Evolutionary conservation across 2,329 filamentous ascomycete species (phyloP).

Genomic region (Exophiala lecanii-corni): DNA sequence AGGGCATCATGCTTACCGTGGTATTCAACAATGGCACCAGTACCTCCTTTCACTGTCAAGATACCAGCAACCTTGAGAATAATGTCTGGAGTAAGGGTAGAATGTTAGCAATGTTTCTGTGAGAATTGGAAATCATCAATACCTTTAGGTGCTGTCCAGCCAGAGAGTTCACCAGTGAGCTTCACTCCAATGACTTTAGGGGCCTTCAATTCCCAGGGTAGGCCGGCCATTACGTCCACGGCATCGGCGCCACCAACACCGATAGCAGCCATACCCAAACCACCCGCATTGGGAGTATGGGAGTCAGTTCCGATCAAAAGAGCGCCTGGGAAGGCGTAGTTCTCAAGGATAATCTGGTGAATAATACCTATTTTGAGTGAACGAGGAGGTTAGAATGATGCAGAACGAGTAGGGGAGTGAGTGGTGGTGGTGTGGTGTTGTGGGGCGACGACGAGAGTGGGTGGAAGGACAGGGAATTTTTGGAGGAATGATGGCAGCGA

Average conservation of each 20-base stretch:
- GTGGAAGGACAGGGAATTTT: not conserved
- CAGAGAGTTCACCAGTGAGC: slow-evolving; percentile 80
- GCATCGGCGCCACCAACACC: slow-evolving; percentile 92
- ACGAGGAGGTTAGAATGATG: too few relatives aligned
- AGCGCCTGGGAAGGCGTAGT: slow-evolving; percentile 98
- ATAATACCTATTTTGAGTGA: too few relatives aligned
- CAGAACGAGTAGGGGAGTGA: too few relatives aligned
- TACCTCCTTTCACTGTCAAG: slow-evolving; percentile 95
- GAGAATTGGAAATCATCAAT: too few relatives aligned
- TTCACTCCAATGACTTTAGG: slow-evolving; percentile 96
- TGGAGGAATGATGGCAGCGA: slow-evolving; percentile 64
- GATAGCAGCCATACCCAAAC: slow-evolving; percentile 83
- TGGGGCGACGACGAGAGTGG: too few relatives aligned
- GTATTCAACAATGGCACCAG: slow-evolving; percentile 64
- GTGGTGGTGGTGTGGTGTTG: too few relatives aligned
- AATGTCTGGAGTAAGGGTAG: slow-evolving; percentile 60
- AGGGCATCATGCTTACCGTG: slow-evolving; percentile 1
- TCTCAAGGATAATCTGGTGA: slow-evolving; percentile 96
- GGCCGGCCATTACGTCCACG: slow-evolving; percentile 95
- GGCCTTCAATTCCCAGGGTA: slow-evolving; percentile 97
- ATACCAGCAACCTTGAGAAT: slow-evolving; percentile 97
- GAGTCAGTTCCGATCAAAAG: slow-evolving; percentile 96
- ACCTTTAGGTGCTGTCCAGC: slow-evolving; percentile 94
- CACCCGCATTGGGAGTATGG: slow-evolving; percentile 90
- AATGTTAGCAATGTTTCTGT: slow-evolving; percentile 4